Conservation (phyloP, 192 early-diverging fungal species). For the Lunasporangiospora selenospora region DNA sequence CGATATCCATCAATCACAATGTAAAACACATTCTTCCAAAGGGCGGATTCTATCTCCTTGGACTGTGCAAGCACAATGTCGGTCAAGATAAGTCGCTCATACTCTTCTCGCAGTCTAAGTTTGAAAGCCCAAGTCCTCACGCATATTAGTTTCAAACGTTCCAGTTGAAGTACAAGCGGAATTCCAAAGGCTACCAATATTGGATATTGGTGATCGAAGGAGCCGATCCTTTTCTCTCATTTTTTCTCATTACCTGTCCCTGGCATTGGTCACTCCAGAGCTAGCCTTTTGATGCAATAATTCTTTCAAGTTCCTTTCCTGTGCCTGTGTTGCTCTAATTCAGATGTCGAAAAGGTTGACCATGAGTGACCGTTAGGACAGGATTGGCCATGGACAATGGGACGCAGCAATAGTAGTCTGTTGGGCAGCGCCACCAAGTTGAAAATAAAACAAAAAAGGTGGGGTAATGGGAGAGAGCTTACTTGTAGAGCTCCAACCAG, state of each 20-base stretch:
- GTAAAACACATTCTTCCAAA: slow-evolving; percentile 61
- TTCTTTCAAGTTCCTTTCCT: slow-evolving; percentile 34
- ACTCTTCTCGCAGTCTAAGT: slow-evolving; percentile 51
- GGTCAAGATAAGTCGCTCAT: slow-evolving; percentile 51
- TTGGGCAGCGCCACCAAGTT: too few relatives aligned
- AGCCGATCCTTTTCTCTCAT: too few relatives aligned
- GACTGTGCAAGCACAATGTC: slow-evolving; percentile 52
- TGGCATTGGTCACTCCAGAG: slow-evolving; percentile 35
- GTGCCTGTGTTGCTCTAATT: slow-evolving; percentile 35
- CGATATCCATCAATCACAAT: slow-evolving; percentile 59
- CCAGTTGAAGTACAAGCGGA: background rate
- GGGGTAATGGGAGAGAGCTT: too few relatives aligned
- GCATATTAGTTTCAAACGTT: background rate
- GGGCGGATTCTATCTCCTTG: slow-evolving; percentile 52
- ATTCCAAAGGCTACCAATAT: background rate
- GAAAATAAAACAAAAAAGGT: too few relatives aligned
- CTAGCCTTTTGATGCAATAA: slow-evolving; percentile 38
- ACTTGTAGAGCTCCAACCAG: slow-evolving; percentile 43
- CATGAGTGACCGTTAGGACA: too few relatives aligned
- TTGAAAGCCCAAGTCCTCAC: background rate
- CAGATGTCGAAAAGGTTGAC: too few relatives aligned
- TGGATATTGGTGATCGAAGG: slow-evolving; percentile 13
- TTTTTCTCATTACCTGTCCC: slow-evolving; percentile 28
- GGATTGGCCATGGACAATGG: too few relatives aligned
- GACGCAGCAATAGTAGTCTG: too few relatives aligned